Evolutionary conservation across 768 basidiomycete species (phyloP), one percentile per base, ranked within the genome.

Genomic region (Lactifluus echinatus): DNA sequence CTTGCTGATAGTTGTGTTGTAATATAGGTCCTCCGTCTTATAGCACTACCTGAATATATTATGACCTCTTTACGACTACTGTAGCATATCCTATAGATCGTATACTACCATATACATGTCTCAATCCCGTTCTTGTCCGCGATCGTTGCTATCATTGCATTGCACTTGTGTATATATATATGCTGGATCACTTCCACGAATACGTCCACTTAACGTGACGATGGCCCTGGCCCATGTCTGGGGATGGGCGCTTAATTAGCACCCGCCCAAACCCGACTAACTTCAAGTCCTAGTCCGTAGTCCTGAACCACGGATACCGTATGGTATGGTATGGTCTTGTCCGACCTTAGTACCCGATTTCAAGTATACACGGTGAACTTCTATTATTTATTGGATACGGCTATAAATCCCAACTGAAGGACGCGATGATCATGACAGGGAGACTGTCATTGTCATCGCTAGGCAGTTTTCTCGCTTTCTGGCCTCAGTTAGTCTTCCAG

Each of bases 21-120:
- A 33, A 49, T 31, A 21, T 55, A 76, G 76, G 70, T 29, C 76
- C 75, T 23, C 74, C 75, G 7, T 76, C 75, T 8, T 76, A 76
- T 61, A 57, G 45, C 14, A 57, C 62, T 11, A 50, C 62, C 8
- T 63, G 31, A 59, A 15, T 34, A 48, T 53, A 15, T 46, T 39
- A 36, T 31, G 40, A 57, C 23, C 3, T 21, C 8, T 47, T 12
- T 19, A 21, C 24, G 17, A 28, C n/a, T 17, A 34, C 48, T 60
- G 61, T 62, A 54, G 15, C 19, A 47, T 58, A 46, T 23, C 29
- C 23, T 46, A 53, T 59, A 56, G 54, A 61, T 40, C 31, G 51
- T 31, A 33, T 42, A 47, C 50, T 31, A 36, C 36, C 34, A 37
- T 48, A 49, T 24, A 48, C 37, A 17, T 52, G 24, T 56, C 51